Base-by-base conservation (phyloP, 2,329 filamentous ascomycete species). In the Botrytis fragariae region DNA sequence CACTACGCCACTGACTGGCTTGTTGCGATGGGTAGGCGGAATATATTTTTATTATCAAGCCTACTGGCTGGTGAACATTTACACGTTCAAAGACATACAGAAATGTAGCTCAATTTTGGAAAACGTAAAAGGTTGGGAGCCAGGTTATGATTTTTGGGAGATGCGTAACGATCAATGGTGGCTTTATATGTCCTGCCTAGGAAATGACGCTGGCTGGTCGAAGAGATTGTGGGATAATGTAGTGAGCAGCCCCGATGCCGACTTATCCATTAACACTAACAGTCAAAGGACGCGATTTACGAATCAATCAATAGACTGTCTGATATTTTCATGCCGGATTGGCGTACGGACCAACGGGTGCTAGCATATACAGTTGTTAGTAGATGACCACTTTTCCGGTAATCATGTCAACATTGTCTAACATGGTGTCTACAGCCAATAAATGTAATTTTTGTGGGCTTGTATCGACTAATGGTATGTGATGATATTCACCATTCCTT, bases 31-130 rank as follows among this genome's bases (percentile, higher is more conserved):
- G 70, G 5, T 29, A 29, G 63, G 62, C 14, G 70, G 70, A 20
- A 54, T 72, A 14, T 29, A 59, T 22, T 72, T 29, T 60, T 72
- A 72, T 45, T 60, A 72, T 44, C 44, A 59, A n/a, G 70, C 64
- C 5, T 67, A 72, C 10, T 67, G 22, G 48, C 39, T 45, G 14
- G 37, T 32, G 22, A 54, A 67, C 16, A 54, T 29, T n/a, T 37
- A 32, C 8, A 29, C 51, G 44, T 57, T 72, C 18, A 63, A 57
- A 25, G 25, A 32, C 9, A 22, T 68, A 42, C 37, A 59, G 10
- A 57, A 29, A 32, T 72, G 70, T 25, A 68, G 12, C 25, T 32
- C 35, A 20, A 20, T 45, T 22, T 59, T 68, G 51, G 14, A 42
- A 22, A 32, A 54, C 16, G 70, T 22, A 39, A 35, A 68, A 25